Percentiles rank a stretch among this genome's conserved stretches.
Evolutionary conservation across 2,329 filamentous ascomycete genomes (phyloP).

Genomic region (Xylaria sp.): DNA sequence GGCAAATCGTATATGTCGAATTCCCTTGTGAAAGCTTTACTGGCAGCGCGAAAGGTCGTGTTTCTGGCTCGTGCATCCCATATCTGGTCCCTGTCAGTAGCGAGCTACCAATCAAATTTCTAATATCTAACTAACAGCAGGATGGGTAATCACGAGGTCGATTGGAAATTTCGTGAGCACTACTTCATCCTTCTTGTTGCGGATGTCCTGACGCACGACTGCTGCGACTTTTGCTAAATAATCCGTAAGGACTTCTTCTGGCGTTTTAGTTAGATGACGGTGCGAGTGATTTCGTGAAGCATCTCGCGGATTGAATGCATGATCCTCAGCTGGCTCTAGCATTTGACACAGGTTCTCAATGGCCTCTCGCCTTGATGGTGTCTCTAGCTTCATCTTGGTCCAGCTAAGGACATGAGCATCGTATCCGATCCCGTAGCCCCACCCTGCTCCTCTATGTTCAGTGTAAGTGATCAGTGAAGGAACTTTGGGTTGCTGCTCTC

Average conservation of each 20-base stretch:
- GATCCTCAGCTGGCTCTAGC: neutral
- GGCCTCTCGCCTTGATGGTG: neutral
- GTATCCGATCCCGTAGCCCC: neutral
- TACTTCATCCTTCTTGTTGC: neutral
- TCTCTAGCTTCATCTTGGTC: neutral
- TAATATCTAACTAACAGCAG: neutral
- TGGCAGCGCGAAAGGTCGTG: neutral
- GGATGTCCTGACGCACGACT: neutral
- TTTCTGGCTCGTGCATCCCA: constrained; percentile 1
- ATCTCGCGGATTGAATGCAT: neutral
- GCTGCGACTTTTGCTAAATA: neutral
- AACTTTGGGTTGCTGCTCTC: neutral
- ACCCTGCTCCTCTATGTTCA: neutral
- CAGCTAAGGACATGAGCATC: no score
- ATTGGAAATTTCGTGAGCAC: neutral
- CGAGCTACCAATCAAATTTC: no score
- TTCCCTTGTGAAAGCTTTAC: neutral
- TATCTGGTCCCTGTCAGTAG: no score
- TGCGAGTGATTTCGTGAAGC: neutral
- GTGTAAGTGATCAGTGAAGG: neutral
- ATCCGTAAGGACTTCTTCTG: neutral
- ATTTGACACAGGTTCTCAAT: neutral
- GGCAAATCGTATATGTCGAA: neutral
- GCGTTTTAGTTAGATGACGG: neutral
- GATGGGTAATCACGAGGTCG: neutral